Percentiles rank a stretch among this genome's conserved stretches.
These are phyloP conservation scores for Fraxinus pennsylvanica DNA, from an alignment of 257 asterid species.

Conservation along the genomic window DNA sequence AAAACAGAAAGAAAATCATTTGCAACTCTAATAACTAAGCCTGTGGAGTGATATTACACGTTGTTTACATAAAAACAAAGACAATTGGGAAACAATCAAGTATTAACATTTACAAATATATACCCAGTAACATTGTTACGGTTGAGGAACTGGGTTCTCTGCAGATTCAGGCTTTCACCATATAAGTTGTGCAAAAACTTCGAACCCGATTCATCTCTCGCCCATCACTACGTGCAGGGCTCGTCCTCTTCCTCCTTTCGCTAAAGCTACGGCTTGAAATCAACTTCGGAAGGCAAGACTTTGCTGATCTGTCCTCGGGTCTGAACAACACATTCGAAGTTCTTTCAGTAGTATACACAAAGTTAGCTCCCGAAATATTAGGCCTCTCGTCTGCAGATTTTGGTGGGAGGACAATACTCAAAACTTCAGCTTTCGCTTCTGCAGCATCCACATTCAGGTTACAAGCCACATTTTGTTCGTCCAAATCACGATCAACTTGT, in stretches of 20 bases:
- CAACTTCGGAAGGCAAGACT: slow-evolving; percentile 63
- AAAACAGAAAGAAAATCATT: too few relatives aligned
- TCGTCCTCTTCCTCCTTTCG: slow-evolving; percentile 46
- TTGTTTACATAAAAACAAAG: background rate
- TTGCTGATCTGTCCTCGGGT: slow-evolving; percentile 30
- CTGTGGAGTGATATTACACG: background rate
- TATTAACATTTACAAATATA: background rate
- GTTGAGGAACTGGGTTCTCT: background rate
- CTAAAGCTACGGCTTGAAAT: slow-evolving; percentile 51
- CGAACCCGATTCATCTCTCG: slow-evolving; percentile 2
- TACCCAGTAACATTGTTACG: background rate
- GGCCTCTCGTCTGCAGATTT: slow-evolving; percentile 38
- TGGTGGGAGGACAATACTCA: slow-evolving; percentile 15
- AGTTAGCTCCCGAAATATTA: slow-evolving; percentile 33
- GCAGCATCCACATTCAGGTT: slow-evolving; percentile 19
- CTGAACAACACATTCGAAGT: slow-evolving; percentile 29
- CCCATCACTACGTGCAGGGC: slow-evolving; percentile 32
- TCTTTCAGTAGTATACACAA: slow-evolving; percentile 34
- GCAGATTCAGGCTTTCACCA: slow-evolving; percentile 20
- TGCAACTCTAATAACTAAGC: too few relatives aligned
- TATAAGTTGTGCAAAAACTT: slow-evolving; percentile 29
- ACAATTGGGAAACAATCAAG: background rate
- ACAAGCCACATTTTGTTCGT: slow-evolving; percentile 23
- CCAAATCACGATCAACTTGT: slow-evolving; percentile 17
- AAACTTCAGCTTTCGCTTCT: slow-evolving; percentile 11